phyloP scores from a whole-genome alignment of 2,329 filamentous ascomycete species.

The Alternaria gaisen region DNA sequence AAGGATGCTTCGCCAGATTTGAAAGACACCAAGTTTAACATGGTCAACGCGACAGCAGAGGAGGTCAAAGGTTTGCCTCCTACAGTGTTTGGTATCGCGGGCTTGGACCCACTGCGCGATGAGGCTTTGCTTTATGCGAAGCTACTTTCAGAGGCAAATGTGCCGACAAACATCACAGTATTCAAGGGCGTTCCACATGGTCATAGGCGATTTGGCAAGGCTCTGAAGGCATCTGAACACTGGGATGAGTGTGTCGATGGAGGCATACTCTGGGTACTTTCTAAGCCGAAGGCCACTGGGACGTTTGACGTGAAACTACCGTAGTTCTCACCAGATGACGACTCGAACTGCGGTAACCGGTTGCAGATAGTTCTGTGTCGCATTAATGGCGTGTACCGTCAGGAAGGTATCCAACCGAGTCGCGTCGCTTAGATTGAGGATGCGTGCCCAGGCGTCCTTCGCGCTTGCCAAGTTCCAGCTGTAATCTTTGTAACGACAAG shows the following conservation, averaged over 20 bases:
- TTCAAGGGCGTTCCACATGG: slow-evolving; percentile 65
- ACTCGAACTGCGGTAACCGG: not conserved
- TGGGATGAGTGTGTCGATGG: slow-evolving; percentile 57
- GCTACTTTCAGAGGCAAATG: slow-evolving; percentile 54
- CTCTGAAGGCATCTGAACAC: slow-evolving; percentile 50
- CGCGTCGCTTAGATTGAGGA: not conserved
- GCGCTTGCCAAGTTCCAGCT: too few relatives aligned
- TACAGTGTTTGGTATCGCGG: slow-evolving; percentile 60
- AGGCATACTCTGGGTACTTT: slow-evolving; percentile 56
- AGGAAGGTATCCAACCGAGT: not conserved
- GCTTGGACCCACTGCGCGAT: slow-evolving; percentile 60
- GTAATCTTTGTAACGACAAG: too few relatives aligned
- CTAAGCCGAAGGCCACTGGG: slow-evolving; percentile 43
- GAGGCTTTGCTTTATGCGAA: slow-evolving; percentile 60
- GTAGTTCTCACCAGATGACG: not conserved
- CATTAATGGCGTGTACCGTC: not conserved
- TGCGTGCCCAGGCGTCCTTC: not conserved
- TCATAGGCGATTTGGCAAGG: slow-evolving; percentile 58
- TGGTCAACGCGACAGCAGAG: slow-evolving; percentile 43
- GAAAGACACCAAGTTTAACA: slow-evolving; percentile 45
- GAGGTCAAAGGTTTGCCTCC: slow-evolving; percentile 57
- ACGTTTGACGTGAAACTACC: slow-evolving; percentile 48
- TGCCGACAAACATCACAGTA: slow-evolving; percentile 59
- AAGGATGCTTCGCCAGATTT: slow-evolving; percentile 31
- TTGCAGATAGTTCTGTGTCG: not conserved